Evolutionary conservation across 2,329 filamentous ascomycete species (phyloP), one percentile per base, ranked within the genome.

Genomic region (Leptographium galeiforme): DNA sequence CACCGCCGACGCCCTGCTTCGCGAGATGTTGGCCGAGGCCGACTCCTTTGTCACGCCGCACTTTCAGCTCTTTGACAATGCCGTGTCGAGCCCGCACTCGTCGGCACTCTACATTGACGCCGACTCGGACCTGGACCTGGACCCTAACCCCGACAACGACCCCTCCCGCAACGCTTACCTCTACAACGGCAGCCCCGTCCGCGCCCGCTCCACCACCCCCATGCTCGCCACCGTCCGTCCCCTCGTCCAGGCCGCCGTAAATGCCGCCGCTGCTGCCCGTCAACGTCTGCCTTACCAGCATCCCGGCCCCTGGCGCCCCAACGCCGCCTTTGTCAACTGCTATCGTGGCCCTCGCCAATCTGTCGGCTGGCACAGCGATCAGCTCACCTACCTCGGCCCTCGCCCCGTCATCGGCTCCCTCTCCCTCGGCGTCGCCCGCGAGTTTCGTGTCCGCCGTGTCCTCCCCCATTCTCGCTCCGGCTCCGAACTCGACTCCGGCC

Each of bases 301-400:
- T 0, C 77, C 87, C 0, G 67, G 77, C 0, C 68, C 75, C 0
- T 97, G 91, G 90, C 72, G 72, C 10, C 87, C 91, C 11, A 97
- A 97, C 63, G 88, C 89, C 0, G 89, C 90, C 0, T 91, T 96
- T 63, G 90, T 95, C 16, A 98, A 98, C 66, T 95, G 89, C 70
- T 98, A 98, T 66, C 74, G 84, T 61, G 90, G 90, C 0, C 84
- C 81, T 0, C 74, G 81, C 12, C 81, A 97, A 69, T 88, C 76
- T 56, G 90, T 97, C 0, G 93, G 93, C 36, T 97, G 88, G 68
- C 93, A 98, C 67, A 83, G 86, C 39, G 93, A 98, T 64, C 87
- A 95, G 61, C 74, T 96, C 16, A 96, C 91, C 0, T 97, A 97
- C 63, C 77, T 97, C 1, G 93, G 93, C 0, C 93, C 93, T 0